Evolutionary conservation across 2,329 filamentous ascomycete genomes (phyloP), one percentile per base, ranked within the genome.

Genomic region (Rutstroemia sp.): DNA sequence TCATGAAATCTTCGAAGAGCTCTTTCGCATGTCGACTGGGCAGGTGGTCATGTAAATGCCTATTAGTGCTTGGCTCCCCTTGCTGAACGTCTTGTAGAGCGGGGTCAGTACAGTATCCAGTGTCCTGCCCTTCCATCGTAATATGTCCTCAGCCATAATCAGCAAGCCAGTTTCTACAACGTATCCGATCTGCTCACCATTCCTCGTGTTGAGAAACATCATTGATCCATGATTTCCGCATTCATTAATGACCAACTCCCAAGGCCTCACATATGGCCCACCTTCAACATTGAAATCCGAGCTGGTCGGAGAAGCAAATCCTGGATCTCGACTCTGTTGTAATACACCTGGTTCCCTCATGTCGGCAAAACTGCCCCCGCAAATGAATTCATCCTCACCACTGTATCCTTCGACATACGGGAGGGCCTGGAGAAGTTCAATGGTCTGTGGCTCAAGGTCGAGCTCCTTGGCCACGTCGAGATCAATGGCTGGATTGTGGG

Each of bases 371-470:
- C 49, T 52, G 5, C 57, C 59, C 17, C 30, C 12, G 8, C 55
- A 23, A 12, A 60, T 57, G 48, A 60, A 58, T 34, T 63, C 56
- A 42, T 58, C 57, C 44, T 60, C 47, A 38, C 44, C 54, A 10
- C 30, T 2, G 16, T 42, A 39, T 0, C 48, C 47, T 34, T 60
- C 55, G 1, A 61, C 38, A 23, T 60, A 60, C 23, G 52, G 59
- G 2, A 60, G 55, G 3, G 50, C 40, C 40, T 60, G 55, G 9
- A 61, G 58, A 17, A 58, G 42, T 16, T 48, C 27, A 48, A 58
- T 57, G 17, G 56, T 42, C 39, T 57, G 53, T 30, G 54, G 51
- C 10, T 60, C 56, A 4, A 60, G 47, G 23, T 45, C n/a, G n/a
- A 55, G 51, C 1, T 50, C 51, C 12, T 53, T 21, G 1, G 52